A percentile compares a stretch with the other conserved stretches of the same genome.
These are phyloP conservation scores for Coniochaeta sp. DNA, from an alignment of 2,329 filamentous ascomycete genomes.

Conservation along the genomic window DNA sequence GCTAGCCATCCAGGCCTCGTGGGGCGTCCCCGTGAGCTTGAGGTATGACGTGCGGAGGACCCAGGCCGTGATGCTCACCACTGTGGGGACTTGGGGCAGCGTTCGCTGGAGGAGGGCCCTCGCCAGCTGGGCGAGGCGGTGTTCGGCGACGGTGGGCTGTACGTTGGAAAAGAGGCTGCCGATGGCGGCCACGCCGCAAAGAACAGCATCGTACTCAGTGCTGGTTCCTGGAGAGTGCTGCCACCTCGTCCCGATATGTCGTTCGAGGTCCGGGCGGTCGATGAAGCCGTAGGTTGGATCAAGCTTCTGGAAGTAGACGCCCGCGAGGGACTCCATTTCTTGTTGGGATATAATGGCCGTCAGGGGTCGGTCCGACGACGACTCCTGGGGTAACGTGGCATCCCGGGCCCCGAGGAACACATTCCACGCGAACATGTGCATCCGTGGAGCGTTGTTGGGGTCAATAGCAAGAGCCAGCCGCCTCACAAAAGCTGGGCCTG, in stretches of 20 bases:
- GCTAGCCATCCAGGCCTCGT: slow-evolving; percentile 50
- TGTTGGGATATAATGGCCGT: slow-evolving; percentile 37
- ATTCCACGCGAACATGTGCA: slow-evolving; percentile 53
- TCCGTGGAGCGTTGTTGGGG: slow-evolving; percentile 41
- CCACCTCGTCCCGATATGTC: slow-evolving; percentile 25
- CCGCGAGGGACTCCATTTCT: slow-evolving; percentile 37
- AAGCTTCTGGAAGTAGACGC: slow-evolving; percentile 44
- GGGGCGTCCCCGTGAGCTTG: slow-evolving; percentile 43
- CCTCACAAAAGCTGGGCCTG: slow-evolving; percentile 47
- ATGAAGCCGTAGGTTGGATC: slow-evolving; percentile 46
- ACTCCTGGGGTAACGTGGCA: slow-evolving; percentile 15
- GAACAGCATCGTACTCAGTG: slow-evolving; percentile 35
- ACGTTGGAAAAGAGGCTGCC: slow-evolving; percentile 42
- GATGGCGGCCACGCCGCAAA: slow-evolving; percentile 48
- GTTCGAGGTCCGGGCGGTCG: slow-evolving; percentile 21
- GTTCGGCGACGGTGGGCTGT: slow-evolving; percentile 31
- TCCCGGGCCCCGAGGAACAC: slow-evolving; percentile 22
- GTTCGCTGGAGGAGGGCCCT: slow-evolving; percentile 35
- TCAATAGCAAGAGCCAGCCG: slow-evolving; percentile 45
- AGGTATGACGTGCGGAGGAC: slow-evolving; percentile 45
- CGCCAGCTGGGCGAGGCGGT: slow-evolving; percentile 37
- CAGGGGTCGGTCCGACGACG: slow-evolving; percentile 24
- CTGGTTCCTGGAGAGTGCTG: slow-evolving; percentile 16
- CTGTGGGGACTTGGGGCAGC: slow-evolving; percentile 21
- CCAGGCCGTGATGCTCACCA: slow-evolving; percentile 40